phyloP scores from a whole-genome alignment of 2,329 filamentous ascomycete species.

The Esteya vermicola region DNA sequence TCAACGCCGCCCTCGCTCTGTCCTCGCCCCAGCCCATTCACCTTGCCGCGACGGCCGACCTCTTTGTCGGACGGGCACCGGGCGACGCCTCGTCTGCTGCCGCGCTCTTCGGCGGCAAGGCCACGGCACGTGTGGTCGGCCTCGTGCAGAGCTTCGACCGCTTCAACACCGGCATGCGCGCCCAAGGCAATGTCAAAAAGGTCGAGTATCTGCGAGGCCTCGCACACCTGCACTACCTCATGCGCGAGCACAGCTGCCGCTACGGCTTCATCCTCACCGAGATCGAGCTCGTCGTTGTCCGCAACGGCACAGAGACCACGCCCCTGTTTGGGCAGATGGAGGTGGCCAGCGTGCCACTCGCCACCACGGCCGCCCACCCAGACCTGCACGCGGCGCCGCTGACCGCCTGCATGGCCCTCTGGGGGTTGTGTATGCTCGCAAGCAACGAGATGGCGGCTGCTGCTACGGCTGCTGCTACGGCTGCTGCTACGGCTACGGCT shows the following conservation, averaged over 20 bases:
- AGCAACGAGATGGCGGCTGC: slow-evolving; percentile 15
- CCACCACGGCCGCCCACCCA: slow-evolving; percentile 18
- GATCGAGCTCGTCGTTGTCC: slow-evolving; percentile 84
- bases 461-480: background rate
- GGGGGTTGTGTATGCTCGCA: slow-evolving; percentile 49
- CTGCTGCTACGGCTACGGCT: background rate
- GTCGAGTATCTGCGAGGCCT: slow-evolving; percentile 83
- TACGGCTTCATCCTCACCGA: slow-evolving; percentile 96
- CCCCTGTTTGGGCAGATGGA: slow-evolving; percentile 88
- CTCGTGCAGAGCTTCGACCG: slow-evolving; percentile 85
- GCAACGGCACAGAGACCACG: slow-evolving; percentile 55
- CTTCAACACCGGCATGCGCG: slow-evolving; percentile 91
- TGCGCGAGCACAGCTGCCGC: slow-evolving; percentile 85
- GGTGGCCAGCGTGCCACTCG: slow-evolving; percentile 47
- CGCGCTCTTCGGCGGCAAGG: slow-evolving; percentile 32
- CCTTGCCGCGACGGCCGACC: slow-evolving; percentile 19
- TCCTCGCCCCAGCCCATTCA: slow-evolving; percentile 53
- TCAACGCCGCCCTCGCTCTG: slow-evolving; percentile 71
- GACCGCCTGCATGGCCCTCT: slow-evolving; percentile 61
- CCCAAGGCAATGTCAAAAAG: slow-evolving; percentile 68
- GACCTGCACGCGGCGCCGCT: slow-evolving; percentile 29
- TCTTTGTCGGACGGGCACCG: slow-evolving; percentile 51
- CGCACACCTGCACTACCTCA: slow-evolving; percentile 72
- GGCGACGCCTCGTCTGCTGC: slow-evolving; percentile 42
- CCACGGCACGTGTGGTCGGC: slow-evolving; percentile 34